Evolutionary conservation across 2,329 filamentous ascomycete species (phyloP).

Genomic region (Aspergillus uvarum): DNA sequence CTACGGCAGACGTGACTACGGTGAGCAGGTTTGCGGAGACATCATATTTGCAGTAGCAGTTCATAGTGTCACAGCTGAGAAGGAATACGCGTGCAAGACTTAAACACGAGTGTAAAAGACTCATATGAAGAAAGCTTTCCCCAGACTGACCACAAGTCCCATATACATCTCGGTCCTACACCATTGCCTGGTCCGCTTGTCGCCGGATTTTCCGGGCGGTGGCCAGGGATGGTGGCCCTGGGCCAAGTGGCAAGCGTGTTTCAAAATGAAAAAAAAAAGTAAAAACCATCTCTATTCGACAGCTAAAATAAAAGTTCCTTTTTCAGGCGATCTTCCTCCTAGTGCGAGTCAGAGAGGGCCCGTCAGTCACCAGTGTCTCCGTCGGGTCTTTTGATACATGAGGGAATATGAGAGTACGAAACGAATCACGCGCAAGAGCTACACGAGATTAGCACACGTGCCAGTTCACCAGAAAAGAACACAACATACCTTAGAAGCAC

Average conservation of each 20-base stretch:
- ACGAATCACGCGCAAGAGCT: slow-evolving; percentile 31
- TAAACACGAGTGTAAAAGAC: slow-evolving; percentile 25
- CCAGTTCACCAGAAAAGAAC: neutral
- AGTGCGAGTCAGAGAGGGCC: slow-evolving; percentile 41
- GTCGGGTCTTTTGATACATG: slow-evolving; percentile 45
- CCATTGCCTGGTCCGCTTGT: slow-evolving; percentile 16
- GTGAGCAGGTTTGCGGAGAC: neutral
- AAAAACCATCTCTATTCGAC: slow-evolving; percentile 41
- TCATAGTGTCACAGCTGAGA: slow-evolving; percentile 4
- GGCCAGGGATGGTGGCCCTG: slow-evolving; percentile 18
- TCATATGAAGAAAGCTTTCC: slow-evolving; percentile 25
- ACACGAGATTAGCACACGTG: neutral
- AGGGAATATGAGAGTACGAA: slow-evolving; percentile 41
- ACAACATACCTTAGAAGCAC: slow-evolving; percentile 84
- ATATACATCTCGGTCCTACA: slow-evolving; percentile 22
- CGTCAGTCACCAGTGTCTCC: slow-evolving; percentile 38
- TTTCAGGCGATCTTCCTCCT: slow-evolving; percentile 42
- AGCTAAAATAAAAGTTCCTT: slow-evolving; percentile 41
- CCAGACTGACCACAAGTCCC: slow-evolving; percentile 21
- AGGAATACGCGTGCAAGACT: slow-evolving; percentile 20
- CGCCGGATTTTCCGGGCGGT: slow-evolving; percentile 18
- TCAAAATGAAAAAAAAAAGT: slow-evolving; percentile 13
- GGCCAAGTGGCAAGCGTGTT: slow-evolving; percentile 23
- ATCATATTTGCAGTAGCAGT: neutral
- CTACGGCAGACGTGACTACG: neutral